Percentiles rank a stretch among this genome's conserved stretches.
Evolutionary conservation across 495 filamentous ascomycete genomes (phyloP).

Genomic region (Collariella sp.): DNA sequence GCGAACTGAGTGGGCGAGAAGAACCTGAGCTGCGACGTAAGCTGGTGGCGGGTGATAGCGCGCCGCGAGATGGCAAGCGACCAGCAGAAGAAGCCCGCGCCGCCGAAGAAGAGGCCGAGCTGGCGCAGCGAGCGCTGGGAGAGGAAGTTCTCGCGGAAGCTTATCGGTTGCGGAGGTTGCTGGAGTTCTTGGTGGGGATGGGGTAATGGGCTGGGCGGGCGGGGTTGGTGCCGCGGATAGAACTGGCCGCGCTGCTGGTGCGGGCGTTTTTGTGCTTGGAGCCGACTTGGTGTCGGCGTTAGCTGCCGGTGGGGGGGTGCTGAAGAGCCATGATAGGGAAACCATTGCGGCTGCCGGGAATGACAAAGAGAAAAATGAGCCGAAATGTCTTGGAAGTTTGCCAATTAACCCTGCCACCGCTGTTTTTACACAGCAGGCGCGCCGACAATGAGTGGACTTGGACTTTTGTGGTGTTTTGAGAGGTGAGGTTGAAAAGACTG

Average conservation of each 20-base stretch:
- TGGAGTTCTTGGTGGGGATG: not conserved
- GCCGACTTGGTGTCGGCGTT: not conserved
- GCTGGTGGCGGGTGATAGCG: constrained; percentile 47
- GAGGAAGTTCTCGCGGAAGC: constrained; percentile 4
- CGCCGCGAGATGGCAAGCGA: constrained; percentile 65
- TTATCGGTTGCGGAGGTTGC: not conserved
- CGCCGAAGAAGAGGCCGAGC: constrained; percentile 49
- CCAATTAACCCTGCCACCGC: not conserved
- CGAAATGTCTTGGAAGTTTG: not conserved
- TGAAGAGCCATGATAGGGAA: not conserved
- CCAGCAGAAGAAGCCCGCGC: constrained; percentile 61
- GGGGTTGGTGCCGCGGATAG: not conserved
- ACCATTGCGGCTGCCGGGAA: not conserved
- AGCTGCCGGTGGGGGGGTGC: not conserved
- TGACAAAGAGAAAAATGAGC: not conserved
- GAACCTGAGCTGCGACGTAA: constrained; percentile 51
- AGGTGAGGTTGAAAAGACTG: not conserved
- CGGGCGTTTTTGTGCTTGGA: not conserved
- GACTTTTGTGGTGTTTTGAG: too few species aligned
- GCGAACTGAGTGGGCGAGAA: constrained; percentile 51
- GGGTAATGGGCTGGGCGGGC: not conserved
- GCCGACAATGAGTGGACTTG: not conserved
- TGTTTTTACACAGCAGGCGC: not conserved
- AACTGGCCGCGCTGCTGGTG: not conserved
- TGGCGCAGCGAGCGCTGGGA: constrained; percentile 19